Evolutionary conservation across 352 stramenopile species (phyloP).

Genomic region (Pythium scleroteichum): DNA sequence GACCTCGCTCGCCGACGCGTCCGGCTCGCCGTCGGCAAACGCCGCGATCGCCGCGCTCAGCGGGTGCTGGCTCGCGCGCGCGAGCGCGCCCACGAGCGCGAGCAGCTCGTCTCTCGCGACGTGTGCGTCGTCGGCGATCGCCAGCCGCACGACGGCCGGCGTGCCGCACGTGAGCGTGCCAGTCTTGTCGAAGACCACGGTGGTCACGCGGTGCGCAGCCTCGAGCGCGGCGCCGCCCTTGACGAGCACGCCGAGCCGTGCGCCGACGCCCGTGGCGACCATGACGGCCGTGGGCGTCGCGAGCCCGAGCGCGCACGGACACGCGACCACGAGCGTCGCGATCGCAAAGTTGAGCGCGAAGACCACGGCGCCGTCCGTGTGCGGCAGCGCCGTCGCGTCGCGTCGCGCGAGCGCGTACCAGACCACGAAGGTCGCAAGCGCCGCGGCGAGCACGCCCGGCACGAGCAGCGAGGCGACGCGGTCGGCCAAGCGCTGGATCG

Average conservation of each 20-base stretch:
- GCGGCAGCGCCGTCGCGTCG: constrained; percentile 57
- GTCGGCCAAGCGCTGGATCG: constrained; percentile 98
- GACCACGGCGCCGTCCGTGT: constrained; percentile 79
- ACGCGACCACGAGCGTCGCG: constrained; percentile 97
- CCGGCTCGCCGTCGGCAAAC: neutral
- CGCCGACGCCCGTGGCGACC: constrained; percentile 97
- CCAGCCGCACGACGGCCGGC: constrained; percentile 83
- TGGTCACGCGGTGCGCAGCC: constrained; percentile 89
- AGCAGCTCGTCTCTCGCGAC: constrained; percentile 81
- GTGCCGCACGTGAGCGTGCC: constrained; percentile 96
- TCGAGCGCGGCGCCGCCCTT: constrained; percentile 96
- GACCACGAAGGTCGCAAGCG: constrained; percentile 93
- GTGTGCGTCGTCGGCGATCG: constrained; percentile 62
- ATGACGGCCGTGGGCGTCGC: constrained; percentile 98
- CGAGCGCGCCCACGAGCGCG: constrained; percentile 88
- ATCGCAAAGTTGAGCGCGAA: constrained; percentile 98
- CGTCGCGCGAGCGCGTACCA: constrained; percentile 91
- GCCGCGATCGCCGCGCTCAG: constrained; percentile 87
- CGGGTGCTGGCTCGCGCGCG: constrained; percentile 95
- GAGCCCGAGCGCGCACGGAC: constrained; percentile 98
- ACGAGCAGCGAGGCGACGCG: constrained; percentile 95
- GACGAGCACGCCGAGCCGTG: constrained; percentile 97
- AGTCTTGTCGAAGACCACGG: constrained; percentile 99
- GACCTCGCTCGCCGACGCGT: constrained; percentile 64
- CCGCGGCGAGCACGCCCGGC: constrained; percentile 92